Percentiles rank a stretch among this genome's conserved stretches.
These are phyloP conservation scores for Escovopsis sp. DNA, from an alignment of 2,329 filamentous ascomycete genomes.

Conservation along the genomic window DNA sequence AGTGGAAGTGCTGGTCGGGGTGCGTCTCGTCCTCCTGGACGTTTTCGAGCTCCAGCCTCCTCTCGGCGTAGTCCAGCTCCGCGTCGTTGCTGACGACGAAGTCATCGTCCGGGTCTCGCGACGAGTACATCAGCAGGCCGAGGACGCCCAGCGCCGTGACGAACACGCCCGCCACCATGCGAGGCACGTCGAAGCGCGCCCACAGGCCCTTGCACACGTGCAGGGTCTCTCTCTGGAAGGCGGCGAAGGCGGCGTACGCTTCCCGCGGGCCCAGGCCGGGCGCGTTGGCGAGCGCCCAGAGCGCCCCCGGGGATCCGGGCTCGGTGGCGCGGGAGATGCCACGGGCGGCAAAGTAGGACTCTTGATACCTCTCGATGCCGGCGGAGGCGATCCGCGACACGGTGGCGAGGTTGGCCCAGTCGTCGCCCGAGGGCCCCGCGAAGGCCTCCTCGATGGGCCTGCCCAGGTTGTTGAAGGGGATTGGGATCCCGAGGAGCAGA, in stretches of 20 bases:
- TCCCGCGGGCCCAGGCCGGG: conserved; percentile 25
- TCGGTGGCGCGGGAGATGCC: conserved; percentile 44
- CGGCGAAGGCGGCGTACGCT: conserved; percentile 44
- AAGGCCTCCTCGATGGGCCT: conserved; percentile 92
- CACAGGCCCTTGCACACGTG: conserved; percentile 69
- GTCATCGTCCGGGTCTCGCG: conserved; percentile 39
- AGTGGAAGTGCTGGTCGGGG: conserved; percentile 21
- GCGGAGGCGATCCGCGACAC: conserved; percentile 67
- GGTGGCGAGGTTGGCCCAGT: conserved; percentile 63
- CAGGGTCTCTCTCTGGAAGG: conserved; percentile 68
- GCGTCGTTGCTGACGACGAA: conserved; percentile 38
- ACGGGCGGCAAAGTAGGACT: conserved; percentile 61
- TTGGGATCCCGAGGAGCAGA: conserved; percentile 75
- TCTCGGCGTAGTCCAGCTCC: conserved; percentile 45
- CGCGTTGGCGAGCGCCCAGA: conserved; percentile 34
- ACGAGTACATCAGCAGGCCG: conserved; percentile 59
- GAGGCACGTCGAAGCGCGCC: conserved; percentile 79
- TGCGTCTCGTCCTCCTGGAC: conserved; percentile 25
- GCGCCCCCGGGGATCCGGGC: conserved; percentile 19
- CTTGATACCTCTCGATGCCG: conserved; percentile 80
- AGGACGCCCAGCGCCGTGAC: conserved; percentile 56
- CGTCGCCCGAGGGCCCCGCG: conserved; percentile 49
- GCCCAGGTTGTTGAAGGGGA: conserved; percentile 92
- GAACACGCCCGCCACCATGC: conserved; percentile 67
- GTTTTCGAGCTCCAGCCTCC: conserved; percentile 35